Conservation (phyloP, 768 basidiomycete species). For the Lepiota venenata region DNA sequence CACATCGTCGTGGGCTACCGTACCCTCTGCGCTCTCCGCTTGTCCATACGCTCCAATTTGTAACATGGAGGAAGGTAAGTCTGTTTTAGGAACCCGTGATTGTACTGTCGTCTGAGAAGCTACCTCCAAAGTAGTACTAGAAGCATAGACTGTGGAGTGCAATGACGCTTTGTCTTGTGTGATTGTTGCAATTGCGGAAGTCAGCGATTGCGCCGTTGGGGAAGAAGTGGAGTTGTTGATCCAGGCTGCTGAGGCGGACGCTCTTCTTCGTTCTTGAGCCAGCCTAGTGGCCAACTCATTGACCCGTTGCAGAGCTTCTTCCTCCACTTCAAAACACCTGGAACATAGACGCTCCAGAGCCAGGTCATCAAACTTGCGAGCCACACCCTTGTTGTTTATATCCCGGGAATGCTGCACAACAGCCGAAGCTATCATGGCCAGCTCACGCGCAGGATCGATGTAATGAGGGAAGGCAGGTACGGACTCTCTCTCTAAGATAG, state of each 20-base stretch:
- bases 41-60: background rate
- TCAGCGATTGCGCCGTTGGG: background rate
- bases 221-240: background rate
- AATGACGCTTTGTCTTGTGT: background rate
- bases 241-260: constrained; percentile 15
- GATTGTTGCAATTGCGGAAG: background rate
- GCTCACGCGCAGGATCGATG: constrained; percentile 74
- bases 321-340: constrained; percentile 68
- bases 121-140: background rate
- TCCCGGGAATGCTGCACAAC: constrained; percentile 64
- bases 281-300: constrained; percentile 51
- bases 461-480: constrained; percentile 71
- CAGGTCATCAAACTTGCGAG: constrained; percentile 31
- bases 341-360: constrained; percentile 54
- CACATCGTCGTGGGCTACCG: background rate
- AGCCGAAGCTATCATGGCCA: constrained; percentile 72
- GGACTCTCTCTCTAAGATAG: constrained; percentile 61
- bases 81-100: background rate
- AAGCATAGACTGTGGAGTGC: background rate
- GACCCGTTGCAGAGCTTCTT: constrained; percentile 62
- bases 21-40: background rate
- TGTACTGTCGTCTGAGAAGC: background rate
- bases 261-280: constrained; percentile 17
- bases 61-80: background rate
- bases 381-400: constrained; percentile 27